Percentiles rank a stretch among this genome's conserved stretches.
These are phyloP conservation scores for Fusarium burgessii DNA, from an alignment of 2,329 filamentous ascomycete species.

Conservation along the genomic window DNA sequence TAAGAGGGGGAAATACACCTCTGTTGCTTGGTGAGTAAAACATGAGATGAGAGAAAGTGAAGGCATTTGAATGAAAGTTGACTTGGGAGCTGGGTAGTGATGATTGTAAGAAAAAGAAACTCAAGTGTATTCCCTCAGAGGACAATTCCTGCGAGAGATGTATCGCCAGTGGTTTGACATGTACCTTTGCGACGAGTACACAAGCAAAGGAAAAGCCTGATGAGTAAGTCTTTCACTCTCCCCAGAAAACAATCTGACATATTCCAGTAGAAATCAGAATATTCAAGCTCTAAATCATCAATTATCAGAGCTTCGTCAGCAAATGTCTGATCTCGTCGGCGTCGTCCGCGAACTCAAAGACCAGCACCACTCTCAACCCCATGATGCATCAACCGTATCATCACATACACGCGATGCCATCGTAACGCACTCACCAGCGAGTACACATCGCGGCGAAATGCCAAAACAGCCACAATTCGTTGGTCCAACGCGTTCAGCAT, in stretches of 20 bases:
- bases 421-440: constrained; percentile 33
- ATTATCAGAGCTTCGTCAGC: constrained; percentile 47
- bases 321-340: constrained; percentile 47
- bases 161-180: constrained; percentile 42
- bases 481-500: constrained; percentile 52
- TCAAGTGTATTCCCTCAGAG: constrained; percentile 53
- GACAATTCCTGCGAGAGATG: constrained; percentile 50
- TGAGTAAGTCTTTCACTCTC: constrained; percentile 11
- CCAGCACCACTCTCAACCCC: not conserved
- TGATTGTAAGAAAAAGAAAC: constrained; percentile 57
- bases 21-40: constrained; percentile 52
- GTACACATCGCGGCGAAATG: constrained; percentile 30
- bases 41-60: accelerated
- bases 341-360: constrained; percentile 46
- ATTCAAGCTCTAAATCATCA: constrained; percentile 46
- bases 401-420: constrained; percentile 26
- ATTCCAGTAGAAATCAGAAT: not conserved
- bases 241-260: not conserved
- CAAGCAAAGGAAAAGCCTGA: constrained; percentile 40
- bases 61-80: not conserved
- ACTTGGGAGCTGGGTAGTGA: constrained; percentile 42
- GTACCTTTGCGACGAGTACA: constrained; percentile 40
- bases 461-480: constrained; percentile 53
- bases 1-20: constrained; percentile 55
- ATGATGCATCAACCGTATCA: constrained; percentile 16